Percentiles rank a stretch among this genome's conserved stretches.
These are phyloP conservation scores for Aureobasidium mangrovei DNA, from an alignment of 2,329 filamentous ascomycete species.

Conservation along the genomic window DNA sequence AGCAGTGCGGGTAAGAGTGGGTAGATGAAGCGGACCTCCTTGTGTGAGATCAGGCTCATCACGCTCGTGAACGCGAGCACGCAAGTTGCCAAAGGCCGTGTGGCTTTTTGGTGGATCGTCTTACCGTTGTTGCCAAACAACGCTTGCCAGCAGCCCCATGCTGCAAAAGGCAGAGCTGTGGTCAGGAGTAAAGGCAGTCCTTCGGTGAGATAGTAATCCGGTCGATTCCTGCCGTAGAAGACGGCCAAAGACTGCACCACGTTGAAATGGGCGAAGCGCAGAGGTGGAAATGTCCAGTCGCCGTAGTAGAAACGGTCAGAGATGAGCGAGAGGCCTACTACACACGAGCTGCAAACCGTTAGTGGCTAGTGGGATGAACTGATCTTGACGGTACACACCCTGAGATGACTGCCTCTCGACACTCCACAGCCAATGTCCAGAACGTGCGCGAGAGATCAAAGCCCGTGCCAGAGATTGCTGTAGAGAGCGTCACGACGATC, in stretches of 20 bases:
- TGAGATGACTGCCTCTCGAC: slow-evolving; percentile 4
- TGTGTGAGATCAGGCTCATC: slow-evolving; percentile 79
- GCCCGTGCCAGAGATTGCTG: background rate
- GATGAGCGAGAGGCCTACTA: slow-evolving; percentile 55
- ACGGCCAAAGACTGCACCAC: slow-evolving; percentile 76
- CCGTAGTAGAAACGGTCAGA: slow-evolving; percentile 75
- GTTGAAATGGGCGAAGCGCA: slow-evolving; percentile 86
- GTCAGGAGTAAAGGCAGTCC: slow-evolving; percentile 81
- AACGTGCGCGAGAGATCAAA: background rate
- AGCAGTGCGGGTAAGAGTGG: slow-evolving; percentile 83
- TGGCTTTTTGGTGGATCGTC: background rate
- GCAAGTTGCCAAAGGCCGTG: slow-evolving; percentile 41
- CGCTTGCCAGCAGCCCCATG: slow-evolving; percentile 53
- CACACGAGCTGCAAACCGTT: slow-evolving; percentile 22
- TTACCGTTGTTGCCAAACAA: slow-evolving; percentile 14
- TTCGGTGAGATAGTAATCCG: slow-evolving; percentile 90
- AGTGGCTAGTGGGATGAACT: background rate
- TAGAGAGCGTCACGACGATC: slow-evolving; percentile 29
- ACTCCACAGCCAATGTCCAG: background rate
- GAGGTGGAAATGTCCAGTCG: slow-evolving; percentile 78
- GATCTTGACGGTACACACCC: background rate
- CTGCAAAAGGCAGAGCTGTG: slow-evolving; percentile 68
- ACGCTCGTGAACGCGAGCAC: slow-evolving; percentile 51
- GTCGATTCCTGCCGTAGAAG: slow-evolving; percentile 85
- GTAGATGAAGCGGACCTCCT: slow-evolving; percentile 95